phyloP scores from a whole-genome alignment of 2,329 filamentous ascomycete species.

The Pseudocercospora crystallina region DNA sequence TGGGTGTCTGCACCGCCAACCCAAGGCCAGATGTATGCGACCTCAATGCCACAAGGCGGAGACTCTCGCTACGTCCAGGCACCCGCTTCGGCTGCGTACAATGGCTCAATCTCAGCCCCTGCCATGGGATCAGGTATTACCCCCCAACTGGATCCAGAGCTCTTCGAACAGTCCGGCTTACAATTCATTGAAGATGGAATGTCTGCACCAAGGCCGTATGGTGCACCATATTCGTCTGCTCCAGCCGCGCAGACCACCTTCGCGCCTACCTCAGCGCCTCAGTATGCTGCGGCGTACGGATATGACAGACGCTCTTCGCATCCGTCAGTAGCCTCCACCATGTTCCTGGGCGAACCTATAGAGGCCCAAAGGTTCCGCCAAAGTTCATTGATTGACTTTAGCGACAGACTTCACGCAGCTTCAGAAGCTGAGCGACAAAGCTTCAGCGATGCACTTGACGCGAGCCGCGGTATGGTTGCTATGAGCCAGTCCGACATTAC shows the following conservation, averaged over 20 bases:
- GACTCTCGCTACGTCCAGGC: conserved; percentile 40
- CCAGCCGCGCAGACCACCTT: conserved; percentile 69
- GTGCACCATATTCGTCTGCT: conserved; percentile 68
- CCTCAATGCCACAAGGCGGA: conserved; percentile 62
- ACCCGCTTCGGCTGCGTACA: conserved; percentile 49
- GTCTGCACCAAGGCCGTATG: conserved; percentile 66
- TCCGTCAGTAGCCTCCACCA: conserved; percentile 68
- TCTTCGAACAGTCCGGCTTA: conserved; percentile 65
- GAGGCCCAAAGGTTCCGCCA: conserved; percentile 53
- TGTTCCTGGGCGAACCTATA: conserved; percentile 49
- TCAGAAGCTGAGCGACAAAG: conserved; percentile 63
- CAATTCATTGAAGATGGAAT: conserved; percentile 68
- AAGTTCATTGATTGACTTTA: conserved; percentile 65
- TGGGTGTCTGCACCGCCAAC: conserved; percentile 67
- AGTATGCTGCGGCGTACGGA: conserved; percentile 65
- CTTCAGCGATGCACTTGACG: conserved; percentile 87
- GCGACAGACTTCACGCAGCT: conserved; percentile 54
- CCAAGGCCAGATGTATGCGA: conserved; percentile 63
- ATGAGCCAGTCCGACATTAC: conserved; percentile 85
- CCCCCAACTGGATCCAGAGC: conserved; percentile 53
- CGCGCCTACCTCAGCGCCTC: conserved; percentile 65
- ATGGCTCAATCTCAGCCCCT: conserved; percentile 65
- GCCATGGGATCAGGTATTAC: conserved; percentile 70
- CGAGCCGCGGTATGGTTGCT: conserved; percentile 89
- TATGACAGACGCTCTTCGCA: conserved; percentile 75